These are phyloP conservation scores for Claviceps sp. DNA, from an alignment of 2,329 filamentous ascomycete species.

Conservation along the genomic window DNA sequence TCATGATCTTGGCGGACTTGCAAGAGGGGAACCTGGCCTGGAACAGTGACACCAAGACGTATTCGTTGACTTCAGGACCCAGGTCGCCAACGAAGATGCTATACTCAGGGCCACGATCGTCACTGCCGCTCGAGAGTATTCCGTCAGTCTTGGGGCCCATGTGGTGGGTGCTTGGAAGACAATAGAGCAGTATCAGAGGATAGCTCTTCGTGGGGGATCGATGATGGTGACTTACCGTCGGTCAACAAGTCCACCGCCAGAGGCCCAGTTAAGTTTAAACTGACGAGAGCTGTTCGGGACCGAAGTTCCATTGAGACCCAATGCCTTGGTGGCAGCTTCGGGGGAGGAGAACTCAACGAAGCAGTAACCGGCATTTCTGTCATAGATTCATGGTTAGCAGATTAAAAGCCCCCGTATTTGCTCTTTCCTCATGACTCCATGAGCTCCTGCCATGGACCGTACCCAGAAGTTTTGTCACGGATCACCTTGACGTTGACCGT, in stretches of 20 bases:
- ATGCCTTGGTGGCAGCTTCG: slow-evolving; percentile 79
- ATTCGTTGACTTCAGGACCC: slow-evolving; percentile 96
- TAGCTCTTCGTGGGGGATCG: not conserved
- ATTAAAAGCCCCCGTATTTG: not conserved
- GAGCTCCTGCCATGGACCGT: slow-evolving; percentile 13
- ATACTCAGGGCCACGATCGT: slow-evolving; percentile 91
- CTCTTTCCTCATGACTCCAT: not conserved
- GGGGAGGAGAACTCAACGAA: slow-evolving; percentile 85
- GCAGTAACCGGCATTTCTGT: slow-evolving; percentile 92
- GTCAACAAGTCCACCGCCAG: slow-evolving; percentile 87
- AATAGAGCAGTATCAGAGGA: not conserved
- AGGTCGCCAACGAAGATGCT: slow-evolving; percentile 97
- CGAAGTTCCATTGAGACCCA: slow-evolving; percentile 73
- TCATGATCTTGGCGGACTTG: slow-evolving; percentile 99
- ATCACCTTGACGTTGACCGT: slow-evolving; percentile 99
- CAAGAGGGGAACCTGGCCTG: slow-evolving; percentile 91
- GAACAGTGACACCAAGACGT: slow-evolving; percentile 92
- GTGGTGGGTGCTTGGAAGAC: not conserved
- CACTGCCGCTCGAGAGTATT: slow-evolving; percentile 35
- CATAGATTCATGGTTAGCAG: not conserved
- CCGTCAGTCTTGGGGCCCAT: not conserved
- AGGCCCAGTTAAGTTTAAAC: slow-evolving; percentile 99
- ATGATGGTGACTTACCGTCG: slow-evolving; percentile 49
- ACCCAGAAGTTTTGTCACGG: slow-evolving; percentile 97
- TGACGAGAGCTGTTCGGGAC: slow-evolving; percentile 90